Evolutionary conservation across 768 basidiomycete species (phyloP).

Genomic region (Lenzites betulinus): DNA sequence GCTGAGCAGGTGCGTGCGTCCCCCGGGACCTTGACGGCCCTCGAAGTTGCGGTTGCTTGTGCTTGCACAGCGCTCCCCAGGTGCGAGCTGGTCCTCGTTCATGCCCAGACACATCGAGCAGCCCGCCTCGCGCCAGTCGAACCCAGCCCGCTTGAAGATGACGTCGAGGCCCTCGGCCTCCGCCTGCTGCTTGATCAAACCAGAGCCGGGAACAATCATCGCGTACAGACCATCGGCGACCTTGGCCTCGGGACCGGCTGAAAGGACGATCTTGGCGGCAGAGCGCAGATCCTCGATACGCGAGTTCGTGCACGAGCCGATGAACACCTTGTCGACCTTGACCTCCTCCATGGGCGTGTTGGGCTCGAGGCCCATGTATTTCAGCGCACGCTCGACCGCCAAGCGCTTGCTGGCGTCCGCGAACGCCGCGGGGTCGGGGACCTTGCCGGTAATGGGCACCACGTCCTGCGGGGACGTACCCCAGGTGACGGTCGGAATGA

Average conservation of each 20-base stretch:
- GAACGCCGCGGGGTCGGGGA: constrained; percentile 53
- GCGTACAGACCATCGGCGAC: constrained; percentile 55
- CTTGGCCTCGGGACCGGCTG: constrained; percentile 51
- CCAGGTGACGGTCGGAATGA: constrained; percentile 66
- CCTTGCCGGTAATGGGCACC: constrained; percentile 56
- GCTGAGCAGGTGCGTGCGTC: constrained; percentile 62
- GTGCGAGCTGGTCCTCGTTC: constrained; percentile 67
- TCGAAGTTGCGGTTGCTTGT: constrained; percentile 72
- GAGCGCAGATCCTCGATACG: constrained; percentile 68
- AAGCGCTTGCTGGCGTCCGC: constrained; percentile 46
- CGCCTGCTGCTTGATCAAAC: constrained; percentile 64
- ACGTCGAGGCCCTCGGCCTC: constrained; percentile 65
- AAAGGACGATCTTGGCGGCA: constrained; percentile 56
- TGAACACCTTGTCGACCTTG: constrained; percentile 65
- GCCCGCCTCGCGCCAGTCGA: constrained; percentile 70
- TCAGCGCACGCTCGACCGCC: constrained; percentile 52
- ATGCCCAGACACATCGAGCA: constrained; percentile 75
- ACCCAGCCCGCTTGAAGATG: constrained; percentile 65
- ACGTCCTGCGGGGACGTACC: constrained; percentile 67
- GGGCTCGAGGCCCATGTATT: constrained; percentile 63
- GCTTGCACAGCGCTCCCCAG: constrained; percentile 58
- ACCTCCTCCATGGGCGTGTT: constrained; percentile 58
- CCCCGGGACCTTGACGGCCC: constrained; percentile 62
- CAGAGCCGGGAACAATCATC: constrained; percentile 71
- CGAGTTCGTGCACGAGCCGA: constrained; percentile 69